Evolutionary conservation across 257 asterid genomes (phyloP), one percentile per base, ranked within the genome.

Genomic region (Nicotiana obtusifolia): DNA sequence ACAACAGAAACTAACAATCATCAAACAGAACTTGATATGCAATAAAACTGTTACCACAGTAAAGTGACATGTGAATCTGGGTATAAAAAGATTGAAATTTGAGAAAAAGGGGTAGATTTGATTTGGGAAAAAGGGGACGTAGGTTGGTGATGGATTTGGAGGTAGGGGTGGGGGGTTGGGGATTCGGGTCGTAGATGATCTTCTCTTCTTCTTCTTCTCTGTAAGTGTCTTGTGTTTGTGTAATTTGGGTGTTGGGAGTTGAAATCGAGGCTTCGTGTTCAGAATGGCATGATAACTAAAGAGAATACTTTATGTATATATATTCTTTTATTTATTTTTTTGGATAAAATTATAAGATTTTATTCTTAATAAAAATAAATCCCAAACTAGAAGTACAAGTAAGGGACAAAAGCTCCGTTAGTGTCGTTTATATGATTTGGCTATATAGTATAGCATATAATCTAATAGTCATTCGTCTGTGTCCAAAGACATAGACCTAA

Each of bases 281-380:
- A 64, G 33, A 49, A 19, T 64, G 33, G 82, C 82, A 78, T 76
- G 82, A 82, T n/a, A n/a, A 41, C 66, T 20, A 16, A 61, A 82
- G 61, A 22, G 79, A 73, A 49, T 73, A 47, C 62, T 49, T 75
- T 8, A 26, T 59, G 16, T 75, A n/a, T n/a, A n/a, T n/a, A n/a
- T n/a, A n/a, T n/a, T n/a, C n/a, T n/a, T n/a, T n/a, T n/a, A n/a
- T n/a, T n/a, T n/a, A n/a, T n/a, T n/a, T n/a, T n/a, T n/a, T n/a
- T n/a, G n/a, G n/a, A n/a, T n/a, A n/a, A n/a, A n/a, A n/a, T n/a
- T n/a, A n/a, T n/a, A n/a, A n/a, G n/a, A n/a, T n/a, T n/a, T n/a
- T n/a, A n/a, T n/a, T n/a, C n/a, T n/a, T n/a, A n/a, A n/a, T n/a
- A n/a, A n/a, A n/a, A n/a, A n/a, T n/a, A n/a, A n/a, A n/a, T n/a